phyloP scores from a whole-genome alignment of 2,329 filamentous ascomycete genomes.

The Plectosphaerella cucumerina region DNA sequence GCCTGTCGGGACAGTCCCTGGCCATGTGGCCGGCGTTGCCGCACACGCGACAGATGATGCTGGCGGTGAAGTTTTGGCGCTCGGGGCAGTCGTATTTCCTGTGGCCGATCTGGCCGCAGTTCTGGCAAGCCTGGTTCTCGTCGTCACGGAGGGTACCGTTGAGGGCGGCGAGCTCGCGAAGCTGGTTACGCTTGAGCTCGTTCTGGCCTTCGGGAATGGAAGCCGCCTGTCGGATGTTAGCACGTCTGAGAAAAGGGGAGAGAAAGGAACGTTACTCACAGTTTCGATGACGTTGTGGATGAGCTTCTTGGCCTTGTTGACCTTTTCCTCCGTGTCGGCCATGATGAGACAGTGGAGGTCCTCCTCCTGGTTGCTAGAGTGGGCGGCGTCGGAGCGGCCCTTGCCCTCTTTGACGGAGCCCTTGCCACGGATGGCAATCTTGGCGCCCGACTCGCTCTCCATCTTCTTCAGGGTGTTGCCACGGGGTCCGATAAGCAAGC shows the following conservation, averaged over 20 bases:
- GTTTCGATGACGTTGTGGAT: slow-evolving; percentile 99
- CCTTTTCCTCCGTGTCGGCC: slow-evolving; percentile 99
- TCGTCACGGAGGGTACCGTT: slow-evolving; percentile 99
- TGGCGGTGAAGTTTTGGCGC: slow-evolving; percentile 97
- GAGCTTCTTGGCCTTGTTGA: slow-evolving; percentile 97
- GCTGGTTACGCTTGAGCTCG: slow-evolving; percentile 96
- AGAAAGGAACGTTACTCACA: slow-evolving; percentile 50
- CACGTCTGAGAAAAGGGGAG: background rate
- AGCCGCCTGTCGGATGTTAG: slow-evolving; percentile 63
- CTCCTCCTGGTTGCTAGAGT: slow-evolving; percentile 99
- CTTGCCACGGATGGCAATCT: slow-evolving; percentile 99
- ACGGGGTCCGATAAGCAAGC: slow-evolving; percentile 99
- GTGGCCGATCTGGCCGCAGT: slow-evolving; percentile 97
- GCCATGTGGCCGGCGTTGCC: slow-evolving; percentile 98
- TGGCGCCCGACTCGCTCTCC: slow-evolving; percentile 94
- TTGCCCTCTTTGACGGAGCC: slow-evolving; percentile 99
- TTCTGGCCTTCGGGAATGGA: slow-evolving; percentile 99
- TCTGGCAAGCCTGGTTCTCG: slow-evolving; percentile 98
- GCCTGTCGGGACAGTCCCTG: slow-evolving; percentile 91
- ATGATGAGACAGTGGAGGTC: slow-evolving; percentile 99
- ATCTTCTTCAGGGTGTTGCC: slow-evolving; percentile 99
- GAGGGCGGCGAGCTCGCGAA: slow-evolving; percentile 92
- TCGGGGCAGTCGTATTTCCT: slow-evolving; percentile 98
- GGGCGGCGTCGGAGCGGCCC: slow-evolving; percentile 95
- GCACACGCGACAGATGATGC: slow-evolving; percentile 97